A percentile compares a stretch with the other conserved stretches of the same genome.
These are phyloP conservation scores for Naganishia vaughanmartiniae DNA, from an alignment of 768 basidiomycete genomes.

Conservation along the genomic window DNA sequence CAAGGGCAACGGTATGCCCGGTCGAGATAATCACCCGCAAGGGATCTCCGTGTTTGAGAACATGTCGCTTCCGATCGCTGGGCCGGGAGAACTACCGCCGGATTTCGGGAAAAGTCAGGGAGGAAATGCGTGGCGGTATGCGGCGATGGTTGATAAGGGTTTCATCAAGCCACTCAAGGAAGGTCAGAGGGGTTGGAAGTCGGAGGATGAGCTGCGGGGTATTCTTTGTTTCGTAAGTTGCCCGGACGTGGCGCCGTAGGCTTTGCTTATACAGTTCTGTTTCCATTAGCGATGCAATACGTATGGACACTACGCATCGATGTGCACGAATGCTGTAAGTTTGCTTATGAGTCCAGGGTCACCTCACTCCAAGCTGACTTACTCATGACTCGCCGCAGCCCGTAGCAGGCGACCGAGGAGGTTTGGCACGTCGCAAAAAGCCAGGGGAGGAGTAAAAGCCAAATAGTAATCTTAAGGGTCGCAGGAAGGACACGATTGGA, in stretches of 20 bases:
- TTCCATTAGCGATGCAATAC: slow-evolving; percentile 9
- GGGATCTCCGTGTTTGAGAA: slow-evolving; percentile 18
- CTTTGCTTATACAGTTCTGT: background rate
- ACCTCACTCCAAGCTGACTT: too few species aligned
- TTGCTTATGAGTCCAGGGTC: too few species aligned
- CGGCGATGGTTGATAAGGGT: slow-evolving; percentile 35
- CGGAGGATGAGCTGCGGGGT: slow-evolving; percentile 45
- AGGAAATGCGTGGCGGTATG: slow-evolving; percentile 59
- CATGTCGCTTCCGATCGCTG: slow-evolving; percentile 1
- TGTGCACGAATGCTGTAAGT: slow-evolving; percentile 68
- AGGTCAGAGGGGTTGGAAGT: slow-evolving; percentile 39
- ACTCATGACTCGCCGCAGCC: too few species aligned
- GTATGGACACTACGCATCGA: slow-evolving; percentile 89
- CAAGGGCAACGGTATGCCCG: slow-evolving; percentile 26
- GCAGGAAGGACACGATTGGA: too few species aligned
- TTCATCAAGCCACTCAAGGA: slow-evolving; percentile 19
- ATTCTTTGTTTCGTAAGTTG: slow-evolving; percentile 51
- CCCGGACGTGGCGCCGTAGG: too few species aligned
- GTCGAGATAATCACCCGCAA: slow-evolving; percentile 29
- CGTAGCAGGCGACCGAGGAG: slow-evolving; percentile 85
- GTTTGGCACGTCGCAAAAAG: slow-evolving; percentile 53
- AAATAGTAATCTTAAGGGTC: background rate
- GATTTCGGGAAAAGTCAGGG: slow-evolving; percentile 30
- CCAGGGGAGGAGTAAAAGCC: slow-evolving; percentile 25
- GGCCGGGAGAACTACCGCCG: slow-evolving; percentile 6